These are phyloP conservation scores for Zygotorulaspora sp. DNA, from an alignment of 805 yeast genomes.

Conservation along the genomic window DNA sequence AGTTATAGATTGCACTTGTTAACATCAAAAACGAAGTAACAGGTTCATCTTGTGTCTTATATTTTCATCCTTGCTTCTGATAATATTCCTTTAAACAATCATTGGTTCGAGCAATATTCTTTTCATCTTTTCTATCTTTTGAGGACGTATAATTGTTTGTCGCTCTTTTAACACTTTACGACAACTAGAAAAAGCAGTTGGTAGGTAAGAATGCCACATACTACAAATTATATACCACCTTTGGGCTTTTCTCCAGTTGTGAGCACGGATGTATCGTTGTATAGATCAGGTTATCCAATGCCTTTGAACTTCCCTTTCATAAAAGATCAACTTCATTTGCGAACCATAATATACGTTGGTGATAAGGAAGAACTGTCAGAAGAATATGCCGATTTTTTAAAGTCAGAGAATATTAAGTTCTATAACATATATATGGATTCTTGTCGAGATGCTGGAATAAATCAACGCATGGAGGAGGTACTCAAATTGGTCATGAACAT, in stretches of 20 bases:
- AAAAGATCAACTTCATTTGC: slow-evolving; percentile 54
- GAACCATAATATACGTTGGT: slow-evolving; percentile 78
- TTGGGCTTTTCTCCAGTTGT: slow-evolving; percentile 78
- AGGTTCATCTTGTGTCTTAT: too few relatives aligned
- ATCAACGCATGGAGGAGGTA: slow-evolving; percentile 52
- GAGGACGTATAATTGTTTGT: not conserved
- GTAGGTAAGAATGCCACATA: slow-evolving; percentile 1
- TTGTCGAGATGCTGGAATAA: slow-evolving; percentile 69
- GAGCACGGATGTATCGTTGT: slow-evolving; percentile 65
- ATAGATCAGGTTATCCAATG: slow-evolving; percentile 92
- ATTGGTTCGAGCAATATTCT: too few relatives aligned
- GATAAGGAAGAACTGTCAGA: slow-evolving; percentile 55
- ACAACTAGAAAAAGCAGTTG: not conserved
- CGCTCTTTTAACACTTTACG: not conserved
- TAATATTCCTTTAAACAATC: too few relatives aligned
- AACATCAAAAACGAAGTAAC: too few relatives aligned
- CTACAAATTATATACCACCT: slow-evolving; percentile 67
- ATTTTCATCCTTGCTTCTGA: too few relatives aligned
- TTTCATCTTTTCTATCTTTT: too few relatives aligned
- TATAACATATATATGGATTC: slow-evolving; percentile 62
- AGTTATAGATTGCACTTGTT: too few relatives aligned
- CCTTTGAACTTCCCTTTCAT: slow-evolving; percentile 79
- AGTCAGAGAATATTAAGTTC: slow-evolving; percentile 47
- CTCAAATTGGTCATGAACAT: slow-evolving; percentile 53
- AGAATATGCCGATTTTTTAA: slow-evolving; percentile 69